Evolutionary conservation across 176 grass and related monocot genomes (phyloP).

Genomic region (Aegilops umbellulata): DNA sequence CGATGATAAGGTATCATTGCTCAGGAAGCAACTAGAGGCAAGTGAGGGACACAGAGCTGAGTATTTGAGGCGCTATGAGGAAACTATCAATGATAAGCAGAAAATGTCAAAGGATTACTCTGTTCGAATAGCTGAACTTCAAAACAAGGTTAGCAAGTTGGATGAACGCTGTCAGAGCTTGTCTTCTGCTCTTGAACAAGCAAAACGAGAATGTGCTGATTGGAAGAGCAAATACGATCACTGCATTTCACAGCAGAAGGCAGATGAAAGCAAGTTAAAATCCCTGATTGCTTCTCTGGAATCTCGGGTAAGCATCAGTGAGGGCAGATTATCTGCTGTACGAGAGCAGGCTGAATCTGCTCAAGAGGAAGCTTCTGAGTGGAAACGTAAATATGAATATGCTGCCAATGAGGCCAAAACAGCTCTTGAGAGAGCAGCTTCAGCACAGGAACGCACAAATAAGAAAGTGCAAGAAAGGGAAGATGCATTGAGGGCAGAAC

Average conservation of each 20-base stretch:
- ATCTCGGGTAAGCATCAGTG: constrained; percentile 72
- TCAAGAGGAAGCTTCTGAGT: constrained; percentile 93
- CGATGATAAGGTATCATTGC: constrained; percentile 75
- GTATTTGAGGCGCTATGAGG: constrained; percentile 89
- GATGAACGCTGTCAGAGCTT: constrained; percentile 76
- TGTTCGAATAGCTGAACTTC: constrained; percentile 60
- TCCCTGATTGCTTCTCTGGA: constrained; percentile 76
- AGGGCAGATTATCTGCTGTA: constrained; percentile 86
- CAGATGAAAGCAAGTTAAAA: constrained; percentile 77
- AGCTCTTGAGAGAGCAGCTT: constrained; percentile 85
- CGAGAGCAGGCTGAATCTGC: constrained; percentile 93
- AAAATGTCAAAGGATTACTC: constrained; percentile 89
- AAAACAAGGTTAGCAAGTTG: constrained; percentile 84
- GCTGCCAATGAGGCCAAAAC: constrained; percentile 76
- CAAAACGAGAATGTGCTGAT: constrained; percentile 67
- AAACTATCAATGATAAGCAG: constrained; percentile 88
- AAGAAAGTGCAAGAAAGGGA: constrained; percentile 95
- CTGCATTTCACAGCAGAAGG: constrained; percentile 59
- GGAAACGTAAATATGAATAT: constrained; percentile 92
- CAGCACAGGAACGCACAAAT: constrained; percentile 90
- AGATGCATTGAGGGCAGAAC: constrained; percentile 72
- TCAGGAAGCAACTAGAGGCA: constrained; percentile 84
- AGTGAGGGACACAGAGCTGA: constrained; percentile 77
- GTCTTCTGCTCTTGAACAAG: constrained; percentile 56
- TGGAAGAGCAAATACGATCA: constrained; percentile 84